Conservation (phyloP, 257 asterid species). For the Rehmannia glutinosa region DNA sequence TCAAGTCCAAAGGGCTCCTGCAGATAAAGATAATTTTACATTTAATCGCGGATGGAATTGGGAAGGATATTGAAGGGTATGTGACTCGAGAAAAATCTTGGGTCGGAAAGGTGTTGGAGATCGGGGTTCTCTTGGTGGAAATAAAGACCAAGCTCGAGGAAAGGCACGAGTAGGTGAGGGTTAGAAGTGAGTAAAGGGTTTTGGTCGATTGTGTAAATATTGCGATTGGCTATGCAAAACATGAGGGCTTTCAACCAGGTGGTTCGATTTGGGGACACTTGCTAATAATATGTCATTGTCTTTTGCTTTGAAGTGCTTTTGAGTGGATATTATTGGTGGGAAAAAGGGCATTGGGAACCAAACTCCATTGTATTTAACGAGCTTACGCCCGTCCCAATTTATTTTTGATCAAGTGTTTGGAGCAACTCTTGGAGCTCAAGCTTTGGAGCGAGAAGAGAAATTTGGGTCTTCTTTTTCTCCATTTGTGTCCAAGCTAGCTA, state of each 20-base stretch:
- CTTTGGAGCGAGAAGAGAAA: too few relatives aligned
- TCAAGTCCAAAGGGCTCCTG: too few relatives aligned
- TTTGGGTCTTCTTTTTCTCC: not conserved
- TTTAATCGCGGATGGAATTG: not conserved
- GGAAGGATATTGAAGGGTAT: too few relatives aligned
- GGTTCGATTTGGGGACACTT: too few relatives aligned
- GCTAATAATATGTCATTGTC: too few relatives aligned
- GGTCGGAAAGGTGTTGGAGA: not conserved
- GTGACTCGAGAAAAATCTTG: constrained; percentile 16
- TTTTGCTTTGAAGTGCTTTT: too few relatives aligned
- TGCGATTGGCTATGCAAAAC: too few relatives aligned
- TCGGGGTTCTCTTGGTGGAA: not conserved
- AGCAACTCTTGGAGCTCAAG: not conserved
- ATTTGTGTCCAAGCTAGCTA: too few relatives aligned
- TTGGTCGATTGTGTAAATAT: not conserved
- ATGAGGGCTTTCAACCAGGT: not conserved
- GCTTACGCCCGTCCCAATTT: constrained; percentile 12
- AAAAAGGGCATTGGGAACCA: constrained; percentile 5
- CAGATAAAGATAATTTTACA: constrained; percentile 1
- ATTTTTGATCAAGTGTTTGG: not conserved
- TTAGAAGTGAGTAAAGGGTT: constrained; percentile 14
- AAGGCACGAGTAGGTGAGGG: constrained; percentile 12
- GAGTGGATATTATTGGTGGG: not conserved
- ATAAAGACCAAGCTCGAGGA: not conserved
- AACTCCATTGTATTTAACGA: not conserved